Evolutionary conservation across 306 rosid species (phyloP).

Genomic region (Dryas octopetala): DNA sequence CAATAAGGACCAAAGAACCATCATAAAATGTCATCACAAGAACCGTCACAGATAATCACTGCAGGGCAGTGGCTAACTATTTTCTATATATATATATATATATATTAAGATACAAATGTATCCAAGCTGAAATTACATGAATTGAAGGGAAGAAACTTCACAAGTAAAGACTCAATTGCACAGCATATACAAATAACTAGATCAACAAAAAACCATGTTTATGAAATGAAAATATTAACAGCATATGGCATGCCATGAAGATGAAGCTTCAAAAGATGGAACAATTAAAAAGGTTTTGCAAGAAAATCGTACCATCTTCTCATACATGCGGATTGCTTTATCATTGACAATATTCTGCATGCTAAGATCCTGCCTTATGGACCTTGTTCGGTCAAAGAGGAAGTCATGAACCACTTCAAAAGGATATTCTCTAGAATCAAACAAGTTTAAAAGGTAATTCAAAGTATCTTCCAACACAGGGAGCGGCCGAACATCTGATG

Average conservation of each 20-base stretch:
- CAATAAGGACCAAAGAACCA: not conserved
- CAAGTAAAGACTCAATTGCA: not conserved
- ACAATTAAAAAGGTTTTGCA: constrained; percentile 1
- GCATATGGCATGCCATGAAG: constrained; percentile 14
- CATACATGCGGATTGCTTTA: constrained; percentile 64
- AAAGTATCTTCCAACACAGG: constrained; percentile 72
- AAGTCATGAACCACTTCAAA: constrained; percentile 87
- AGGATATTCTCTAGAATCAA: constrained; percentile 55
- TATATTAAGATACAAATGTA: not conserved
- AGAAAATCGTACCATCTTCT: constrained; percentile 65
- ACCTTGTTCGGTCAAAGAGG: constrained; percentile 87
- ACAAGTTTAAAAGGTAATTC: constrained; percentile 53
- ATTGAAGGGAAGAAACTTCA: not conserved
- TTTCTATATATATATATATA: not conserved
- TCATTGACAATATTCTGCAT: constrained; percentile 66
- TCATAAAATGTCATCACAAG: not conserved
- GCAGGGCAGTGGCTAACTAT: not conserved
- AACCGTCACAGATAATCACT: not conserved
- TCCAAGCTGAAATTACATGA: not conserved
- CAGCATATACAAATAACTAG: not conserved
- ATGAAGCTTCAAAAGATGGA: constrained; percentile 11
- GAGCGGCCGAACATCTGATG: constrained; percentile 81
- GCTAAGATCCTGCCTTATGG: constrained; percentile 89
- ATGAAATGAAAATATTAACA: not conserved
- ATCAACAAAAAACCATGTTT: not conserved